phyloP scores from a whole-genome alignment of 2,329 filamentous ascomycete genomes.

The Aspergillus fumigatiaffinis region DNA sequence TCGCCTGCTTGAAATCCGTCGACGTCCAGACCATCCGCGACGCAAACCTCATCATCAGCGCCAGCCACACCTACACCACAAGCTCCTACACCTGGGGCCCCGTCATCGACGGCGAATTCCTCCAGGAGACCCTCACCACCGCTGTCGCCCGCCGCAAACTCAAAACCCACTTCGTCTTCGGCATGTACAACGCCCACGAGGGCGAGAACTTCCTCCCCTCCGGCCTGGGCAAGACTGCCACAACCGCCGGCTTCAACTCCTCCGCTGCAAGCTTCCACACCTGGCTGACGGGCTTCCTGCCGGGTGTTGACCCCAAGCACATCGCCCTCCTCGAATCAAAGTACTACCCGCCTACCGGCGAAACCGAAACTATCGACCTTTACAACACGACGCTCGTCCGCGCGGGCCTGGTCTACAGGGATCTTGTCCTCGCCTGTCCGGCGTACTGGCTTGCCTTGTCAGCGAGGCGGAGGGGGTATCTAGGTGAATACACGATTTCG shows the following conservation, averaged over 20 bases:
- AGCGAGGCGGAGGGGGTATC: conserved; percentile 46
- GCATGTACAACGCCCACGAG: conserved; percentile 62
- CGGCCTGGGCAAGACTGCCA: conserved; percentile 38
- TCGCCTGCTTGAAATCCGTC: conserved; percentile 53
- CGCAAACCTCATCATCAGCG: conserved; percentile 49
- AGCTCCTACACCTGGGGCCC: conserved; percentile 59
- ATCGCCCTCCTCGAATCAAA: conserved; percentile 38
- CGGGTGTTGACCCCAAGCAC: conserved; percentile 41
- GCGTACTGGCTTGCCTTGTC: conserved; percentile 53
- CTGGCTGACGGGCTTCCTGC: conserved; percentile 56
- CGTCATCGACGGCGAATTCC: conserved; percentile 55
- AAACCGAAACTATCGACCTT: conserved; percentile 43
- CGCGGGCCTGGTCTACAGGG: conserved; percentile 56
- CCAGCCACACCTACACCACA: conserved; percentile 51
- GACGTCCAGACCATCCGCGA: conserved; percentile 52
- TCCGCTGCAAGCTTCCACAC: conserved; percentile 47
- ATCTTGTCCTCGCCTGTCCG: conserved; percentile 58
- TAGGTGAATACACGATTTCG: conserved; percentile 58
- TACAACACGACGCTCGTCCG: conserved; percentile 52
- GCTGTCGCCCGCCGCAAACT: conserved; percentile 38
- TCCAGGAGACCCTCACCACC: conserved; percentile 46
- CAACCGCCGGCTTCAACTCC: conserved; percentile 47
- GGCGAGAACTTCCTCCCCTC: conserved; percentile 59
- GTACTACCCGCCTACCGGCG: conserved; percentile 48
- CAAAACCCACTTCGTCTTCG: conserved; percentile 47